Conservation (phyloP, 805 yeast species). For the Metschnikowia reukaufii region DNA sequence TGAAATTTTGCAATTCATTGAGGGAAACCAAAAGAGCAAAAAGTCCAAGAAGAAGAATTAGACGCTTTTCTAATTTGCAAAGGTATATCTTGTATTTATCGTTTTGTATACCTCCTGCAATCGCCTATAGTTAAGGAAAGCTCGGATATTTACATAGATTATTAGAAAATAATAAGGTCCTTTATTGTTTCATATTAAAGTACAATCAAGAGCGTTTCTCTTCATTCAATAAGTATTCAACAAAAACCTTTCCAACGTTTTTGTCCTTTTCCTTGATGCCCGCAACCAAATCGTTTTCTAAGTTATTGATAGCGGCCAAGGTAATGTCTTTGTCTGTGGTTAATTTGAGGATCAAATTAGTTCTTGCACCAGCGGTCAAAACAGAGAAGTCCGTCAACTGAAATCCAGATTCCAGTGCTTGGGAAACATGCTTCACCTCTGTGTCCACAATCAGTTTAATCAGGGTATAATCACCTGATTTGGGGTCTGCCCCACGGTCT, state of each 20-base stretch:
- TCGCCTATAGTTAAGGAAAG: neutral
- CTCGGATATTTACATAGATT: slow-evolving; percentile 2
- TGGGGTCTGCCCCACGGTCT: slow-evolving; percentile 62
- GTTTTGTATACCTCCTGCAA: slow-evolving; percentile 4
- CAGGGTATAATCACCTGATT: slow-evolving; percentile 49
- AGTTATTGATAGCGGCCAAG: slow-evolving; percentile 8
- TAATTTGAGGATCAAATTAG: slow-evolving; percentile 37
- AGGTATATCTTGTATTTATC: slow-evolving; percentile 11
- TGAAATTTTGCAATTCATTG: slow-evolving; percentile 69
- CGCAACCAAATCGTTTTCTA: slow-evolving; percentile 18
- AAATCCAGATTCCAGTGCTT: slow-evolving; percentile 31
- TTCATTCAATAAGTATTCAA: slow-evolving; percentile 13
- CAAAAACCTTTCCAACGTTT: slow-evolving; percentile 19
- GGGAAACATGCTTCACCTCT: slow-evolving; percentile 25
- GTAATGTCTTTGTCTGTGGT: slow-evolving; percentile 26
- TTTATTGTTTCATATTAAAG: neutral
- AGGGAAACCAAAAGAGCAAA: slow-evolving; percentile 45
- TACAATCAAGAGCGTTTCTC: neutral
- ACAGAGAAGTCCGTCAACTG: slow-evolving; percentile 45
- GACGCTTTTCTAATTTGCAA: neutral
- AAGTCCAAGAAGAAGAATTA: slow-evolving; percentile 17
- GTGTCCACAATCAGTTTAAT: slow-evolving; percentile 41
- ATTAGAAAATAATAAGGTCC: neutral
- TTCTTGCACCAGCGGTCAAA: slow-evolving; percentile 59
- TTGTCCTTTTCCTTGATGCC: slow-evolving; percentile 15